Conservation (phyloP, 352 stramenopile genomes). For the Phytophthora colocasiae region DNA sequence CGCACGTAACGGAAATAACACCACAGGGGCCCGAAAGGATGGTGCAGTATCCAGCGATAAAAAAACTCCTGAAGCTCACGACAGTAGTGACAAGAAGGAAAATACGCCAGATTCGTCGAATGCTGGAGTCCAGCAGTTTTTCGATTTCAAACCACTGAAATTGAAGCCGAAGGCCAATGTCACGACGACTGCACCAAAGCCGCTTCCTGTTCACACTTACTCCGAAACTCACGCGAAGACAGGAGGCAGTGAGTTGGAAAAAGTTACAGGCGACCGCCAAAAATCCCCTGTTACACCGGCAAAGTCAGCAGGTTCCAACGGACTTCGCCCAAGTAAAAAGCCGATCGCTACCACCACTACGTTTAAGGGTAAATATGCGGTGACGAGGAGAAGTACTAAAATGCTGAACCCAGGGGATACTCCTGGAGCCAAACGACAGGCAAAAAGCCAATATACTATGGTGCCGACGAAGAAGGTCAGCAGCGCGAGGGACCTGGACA, state of each 20-base stretch:
- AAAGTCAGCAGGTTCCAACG: slow-evolving; percentile 51
- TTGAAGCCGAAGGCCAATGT: slow-evolving; percentile 35
- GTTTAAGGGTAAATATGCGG: slow-evolving; percentile 51
- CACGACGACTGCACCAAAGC: slow-evolving; percentile 29
- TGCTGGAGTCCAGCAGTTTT: slow-evolving; percentile 47
- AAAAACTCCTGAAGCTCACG: neutral
- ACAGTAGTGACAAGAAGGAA: slow-evolving; percentile 13
- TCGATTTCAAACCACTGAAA: slow-evolving; percentile 40
- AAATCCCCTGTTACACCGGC: neutral
- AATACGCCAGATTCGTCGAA: slow-evolving; percentile 15
- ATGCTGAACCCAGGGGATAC: slow-evolving; percentile 38
- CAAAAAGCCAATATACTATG: slow-evolving; percentile 32
- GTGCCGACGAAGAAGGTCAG: slow-evolving; percentile 20
- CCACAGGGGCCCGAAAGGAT: slow-evolving; percentile 3
- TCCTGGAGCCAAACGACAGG: slow-evolving; percentile 14
- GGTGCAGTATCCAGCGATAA: neutral
- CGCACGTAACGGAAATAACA: neutral
- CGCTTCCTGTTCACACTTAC: slow-evolving; percentile 37
- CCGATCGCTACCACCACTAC: slow-evolving; percentile 38
- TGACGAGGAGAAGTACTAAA: slow-evolving; percentile 54
- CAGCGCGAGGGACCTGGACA: slow-evolving; percentile 24
- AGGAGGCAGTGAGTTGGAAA: slow-evolving; percentile 8
- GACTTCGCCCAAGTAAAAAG: slow-evolving; percentile 42
- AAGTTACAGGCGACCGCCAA: slow-evolving; percentile 6
- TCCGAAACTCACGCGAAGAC: slow-evolving; percentile 27